Evolutionary conservation across 2,329 filamentous ascomycete species (phyloP).

Genomic region (Alternaria sp.): DNA sequence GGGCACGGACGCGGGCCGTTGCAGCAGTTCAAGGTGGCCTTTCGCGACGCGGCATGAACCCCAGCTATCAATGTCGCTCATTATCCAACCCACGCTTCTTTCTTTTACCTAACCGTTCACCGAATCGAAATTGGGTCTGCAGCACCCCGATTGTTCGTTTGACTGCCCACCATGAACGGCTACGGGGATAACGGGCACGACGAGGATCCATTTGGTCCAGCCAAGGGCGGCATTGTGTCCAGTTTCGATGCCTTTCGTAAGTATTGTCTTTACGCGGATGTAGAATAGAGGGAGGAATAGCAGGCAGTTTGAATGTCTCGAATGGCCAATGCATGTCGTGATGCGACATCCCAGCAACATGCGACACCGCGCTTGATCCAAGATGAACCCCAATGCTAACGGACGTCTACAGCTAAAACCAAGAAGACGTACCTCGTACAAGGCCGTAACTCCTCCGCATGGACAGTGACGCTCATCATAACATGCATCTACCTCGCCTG

Average conservation of each 20-base stretch:
- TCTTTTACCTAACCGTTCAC: slow-evolving; percentile 6
- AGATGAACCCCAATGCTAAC: slow-evolving; percentile 14
- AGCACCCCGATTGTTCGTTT: slow-evolving; percentile 29
- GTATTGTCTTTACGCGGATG: slow-evolving; percentile 44
- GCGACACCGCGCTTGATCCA: not conserved
- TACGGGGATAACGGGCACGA: slow-evolving; percentile 71
- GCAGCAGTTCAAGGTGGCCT: slow-evolving; percentile 47
- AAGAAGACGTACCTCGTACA: slow-evolving; percentile 90
- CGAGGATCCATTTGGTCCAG: slow-evolving; percentile 81
- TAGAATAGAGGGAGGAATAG: not conserved
- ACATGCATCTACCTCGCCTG: slow-evolving; percentile 78
- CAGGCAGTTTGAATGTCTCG: not conserved
- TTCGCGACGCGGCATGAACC: slow-evolving; percentile 27
- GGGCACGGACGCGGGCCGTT: slow-evolving; percentile 20
- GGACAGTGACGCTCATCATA: slow-evolving; percentile 82
- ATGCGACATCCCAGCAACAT: not conserved
- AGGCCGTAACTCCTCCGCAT: slow-evolving; percentile 87
- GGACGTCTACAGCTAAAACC: slow-evolving; percentile 75
- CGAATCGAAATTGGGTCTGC: slow-evolving; percentile 35
- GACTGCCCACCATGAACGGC: slow-evolving; percentile 71
- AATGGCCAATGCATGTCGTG: not conserved
- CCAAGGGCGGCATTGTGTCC: slow-evolving; percentile 64
- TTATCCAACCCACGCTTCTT: slow-evolving; percentile 19
- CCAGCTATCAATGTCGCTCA: slow-evolving; percentile 24
- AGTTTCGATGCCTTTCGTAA: slow-evolving; percentile 97